Percentiles rank a stretch among this genome's conserved stretches.
These are phyloP conservation scores for Jackrogersella minutella DNA, from an alignment of 495 filamentous ascomycete genomes.

Conservation along the genomic window DNA sequence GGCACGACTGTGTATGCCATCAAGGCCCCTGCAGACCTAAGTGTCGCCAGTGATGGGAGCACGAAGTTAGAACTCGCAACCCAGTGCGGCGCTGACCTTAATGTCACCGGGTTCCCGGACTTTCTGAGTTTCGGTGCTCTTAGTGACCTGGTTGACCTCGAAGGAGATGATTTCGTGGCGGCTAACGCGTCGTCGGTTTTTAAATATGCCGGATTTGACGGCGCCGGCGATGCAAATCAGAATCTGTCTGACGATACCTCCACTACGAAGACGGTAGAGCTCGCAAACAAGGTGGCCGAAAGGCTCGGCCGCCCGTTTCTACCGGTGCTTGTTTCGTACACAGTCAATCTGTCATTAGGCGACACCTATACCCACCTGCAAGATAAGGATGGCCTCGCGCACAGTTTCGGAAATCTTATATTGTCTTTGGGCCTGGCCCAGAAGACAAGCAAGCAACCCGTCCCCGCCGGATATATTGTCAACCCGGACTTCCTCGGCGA, in stretches of 20 bases:
- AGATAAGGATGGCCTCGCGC: not conserved
- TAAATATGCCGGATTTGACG: slow-evolving; percentile 15
- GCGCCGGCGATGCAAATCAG: not conserved
- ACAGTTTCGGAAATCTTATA: slow-evolving; percentile 15
- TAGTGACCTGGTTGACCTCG: not conserved
- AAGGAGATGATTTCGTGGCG: slow-evolving; percentile 2
- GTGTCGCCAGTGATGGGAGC: not conserved
- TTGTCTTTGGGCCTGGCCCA: not conserved
- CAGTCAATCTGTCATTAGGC: slow-evolving; percentile 8
- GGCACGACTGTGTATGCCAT: not conserved
- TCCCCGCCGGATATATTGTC: slow-evolving; percentile 2
- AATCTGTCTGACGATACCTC: not conserved
- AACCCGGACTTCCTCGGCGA: slow-evolving; percentile 17
- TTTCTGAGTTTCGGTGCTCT: slow-evolving; percentile 3
- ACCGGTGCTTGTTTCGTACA: slow-evolving; percentile 20
- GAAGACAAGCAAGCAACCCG: not conserved
- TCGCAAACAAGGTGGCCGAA: not conserved
- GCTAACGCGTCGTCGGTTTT: slow-evolving; percentile 7
- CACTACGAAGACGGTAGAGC: not conserved
- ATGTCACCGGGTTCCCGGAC: not conserved
- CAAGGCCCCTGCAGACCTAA: not conserved
- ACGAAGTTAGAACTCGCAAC: not conserved
- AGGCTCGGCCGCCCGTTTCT: slow-evolving; percentile 1
- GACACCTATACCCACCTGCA: not conserved
- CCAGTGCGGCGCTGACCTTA: not conserved